Evolutionary conservation across 495 filamentous ascomycete species (phyloP).

Genomic region (Hypoxylon fuscum): DNA sequence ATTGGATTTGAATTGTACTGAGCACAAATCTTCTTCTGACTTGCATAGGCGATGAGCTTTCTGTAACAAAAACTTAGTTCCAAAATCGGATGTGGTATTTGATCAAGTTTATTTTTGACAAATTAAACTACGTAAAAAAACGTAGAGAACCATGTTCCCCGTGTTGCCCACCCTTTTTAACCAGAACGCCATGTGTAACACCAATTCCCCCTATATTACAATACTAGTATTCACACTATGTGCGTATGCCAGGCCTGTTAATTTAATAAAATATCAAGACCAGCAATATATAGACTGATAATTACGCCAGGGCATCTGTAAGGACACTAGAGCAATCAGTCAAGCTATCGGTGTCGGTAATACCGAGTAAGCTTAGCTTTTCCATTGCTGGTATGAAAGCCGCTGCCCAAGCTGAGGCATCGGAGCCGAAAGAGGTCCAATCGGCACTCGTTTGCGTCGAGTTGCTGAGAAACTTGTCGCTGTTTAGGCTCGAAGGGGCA

Average conservation of each 20-base stretch:
- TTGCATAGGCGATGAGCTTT: too few relatives aligned
- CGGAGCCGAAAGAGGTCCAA: constrained; percentile 25
- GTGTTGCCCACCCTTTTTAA: background rate
- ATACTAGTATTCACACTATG: background rate
- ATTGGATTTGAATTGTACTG: too few relatives aligned
- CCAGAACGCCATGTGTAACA: constrained; percentile 2
- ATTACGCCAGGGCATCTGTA: constrained; percentile 29
- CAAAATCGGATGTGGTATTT: too few relatives aligned
- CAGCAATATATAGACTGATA: background rate
- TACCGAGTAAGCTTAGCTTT: constrained; percentile 32
- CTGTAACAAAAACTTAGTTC: too few relatives aligned
- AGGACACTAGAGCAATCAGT: constrained; percentile 34
- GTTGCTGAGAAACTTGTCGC: constrained; percentile 33
- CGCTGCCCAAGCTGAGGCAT: constrained; percentile 27
- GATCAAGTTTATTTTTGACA: too few relatives aligned
- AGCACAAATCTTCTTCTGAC: too few relatives aligned
- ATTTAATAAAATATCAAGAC: background rate
- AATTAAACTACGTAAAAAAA: too few relatives aligned
- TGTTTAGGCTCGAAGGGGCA: constrained; percentile 29
- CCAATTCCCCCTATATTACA: constrained; percentile 1
- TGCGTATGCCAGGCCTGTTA: background rate
- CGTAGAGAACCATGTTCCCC: background rate
- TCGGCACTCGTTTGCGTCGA: constrained; percentile 26
- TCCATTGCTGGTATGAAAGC: constrained; percentile 42
- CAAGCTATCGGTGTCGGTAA: constrained; percentile 25